A percentile compares a stretch with the other conserved stretches of the same genome.
Conservation (phyloP, 192 early-diverging fungal genomes). For the Gryganskiella cystojenkinii region DNA sequence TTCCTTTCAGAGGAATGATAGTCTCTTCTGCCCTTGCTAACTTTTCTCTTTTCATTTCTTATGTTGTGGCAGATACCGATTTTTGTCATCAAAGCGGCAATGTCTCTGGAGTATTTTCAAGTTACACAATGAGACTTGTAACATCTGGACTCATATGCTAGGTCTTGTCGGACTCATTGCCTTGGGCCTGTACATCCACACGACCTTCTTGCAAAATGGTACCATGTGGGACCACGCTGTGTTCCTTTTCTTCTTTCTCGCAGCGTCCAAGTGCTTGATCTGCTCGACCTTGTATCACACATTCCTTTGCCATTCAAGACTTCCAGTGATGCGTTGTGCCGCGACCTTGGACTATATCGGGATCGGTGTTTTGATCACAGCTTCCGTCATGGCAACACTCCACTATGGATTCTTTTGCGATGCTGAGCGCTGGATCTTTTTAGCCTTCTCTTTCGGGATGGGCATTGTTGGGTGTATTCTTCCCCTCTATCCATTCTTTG, state of each 20-base stretch:
- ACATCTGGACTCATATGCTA: constrained; percentile 74
- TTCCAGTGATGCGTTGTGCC: constrained; percentile 61
- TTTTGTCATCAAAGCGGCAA: constrained; percentile 57
- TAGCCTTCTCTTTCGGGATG: constrained; percentile 52
- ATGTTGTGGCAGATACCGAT: constrained; percentile 57
- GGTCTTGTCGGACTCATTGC: constrained; percentile 65
- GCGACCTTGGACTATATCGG: constrained; percentile 76
- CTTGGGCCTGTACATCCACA: constrained; percentile 60
- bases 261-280: constrained; percentile 68
- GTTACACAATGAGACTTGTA: constrained; percentile 76
- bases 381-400: constrained; percentile 63
- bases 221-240: constrained; percentile 51
- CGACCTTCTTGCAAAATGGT: constrained; percentile 30
- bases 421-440: constrained; percentile 60
- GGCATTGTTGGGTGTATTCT: constrained; percentile 60
- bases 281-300: constrained; percentile 71
- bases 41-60: not conserved
- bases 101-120: constrained; percentile 70
- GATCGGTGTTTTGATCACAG: constrained; percentile 70
- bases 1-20: too few relatives aligned
- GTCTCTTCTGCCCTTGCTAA: not conserved
- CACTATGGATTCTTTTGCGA: constrained; percentile 72
- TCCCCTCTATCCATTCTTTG: constrained; percentile 67
- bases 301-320: constrained; percentile 66
- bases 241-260: constrained; percentile 65